These are phyloP conservation scores for Citrus glauca DNA, from an alignment of 345 rosid genomes.

Conservation along the genomic window DNA sequence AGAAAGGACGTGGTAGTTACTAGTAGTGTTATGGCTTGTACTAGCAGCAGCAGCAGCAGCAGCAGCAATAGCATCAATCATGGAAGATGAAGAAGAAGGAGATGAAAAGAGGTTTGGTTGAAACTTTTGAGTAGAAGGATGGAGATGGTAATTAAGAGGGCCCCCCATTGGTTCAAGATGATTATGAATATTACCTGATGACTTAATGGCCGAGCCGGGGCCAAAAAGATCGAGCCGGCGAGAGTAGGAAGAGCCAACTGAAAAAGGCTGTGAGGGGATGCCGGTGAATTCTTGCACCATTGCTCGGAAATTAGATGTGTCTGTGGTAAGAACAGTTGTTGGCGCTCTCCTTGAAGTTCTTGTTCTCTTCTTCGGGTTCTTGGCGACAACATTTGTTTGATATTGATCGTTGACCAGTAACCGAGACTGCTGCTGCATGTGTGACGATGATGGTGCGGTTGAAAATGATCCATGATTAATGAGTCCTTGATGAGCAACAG, in stretches of 20 bases:
- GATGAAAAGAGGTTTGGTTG: conserved; percentile 33
- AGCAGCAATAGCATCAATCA: conserved; percentile 10
- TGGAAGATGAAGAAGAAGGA: conserved; percentile 13
- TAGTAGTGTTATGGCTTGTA: conserved; percentile 5
- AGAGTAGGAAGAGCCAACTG: conserved; percentile 46
- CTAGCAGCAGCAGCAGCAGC: conserved; percentile 15
- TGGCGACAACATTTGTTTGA: conserved; percentile 15
- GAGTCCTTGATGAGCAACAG: background rate
- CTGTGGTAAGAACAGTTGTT: conserved; percentile 84
- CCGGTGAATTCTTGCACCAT: conserved; percentile 99
- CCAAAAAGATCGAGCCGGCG: conserved; percentile 69
- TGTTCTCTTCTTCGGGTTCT: conserved; percentile 80
- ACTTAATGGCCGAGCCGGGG: conserved; percentile 39
- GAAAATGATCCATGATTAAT: conserved; percentile 15
- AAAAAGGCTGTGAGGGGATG: conserved; percentile 74
- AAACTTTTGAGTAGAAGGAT: conserved; percentile 48
- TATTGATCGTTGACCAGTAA: conserved; percentile 3
- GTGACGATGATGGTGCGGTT: conserved; percentile 11
- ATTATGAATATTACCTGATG: conserved; percentile 16
- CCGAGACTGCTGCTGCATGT: conserved; percentile 12
- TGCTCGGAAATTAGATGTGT: conserved; percentile 82
- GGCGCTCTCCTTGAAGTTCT: conserved; percentile 90
- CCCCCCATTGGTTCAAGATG: conserved; percentile 32
- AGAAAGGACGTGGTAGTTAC: conserved; percentile 30
- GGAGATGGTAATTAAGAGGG: conserved; percentile 40